Base-by-base conservation (phyloP, 1,284 basidiomycete species). In the Pseudozyma thailandica region DNA sequence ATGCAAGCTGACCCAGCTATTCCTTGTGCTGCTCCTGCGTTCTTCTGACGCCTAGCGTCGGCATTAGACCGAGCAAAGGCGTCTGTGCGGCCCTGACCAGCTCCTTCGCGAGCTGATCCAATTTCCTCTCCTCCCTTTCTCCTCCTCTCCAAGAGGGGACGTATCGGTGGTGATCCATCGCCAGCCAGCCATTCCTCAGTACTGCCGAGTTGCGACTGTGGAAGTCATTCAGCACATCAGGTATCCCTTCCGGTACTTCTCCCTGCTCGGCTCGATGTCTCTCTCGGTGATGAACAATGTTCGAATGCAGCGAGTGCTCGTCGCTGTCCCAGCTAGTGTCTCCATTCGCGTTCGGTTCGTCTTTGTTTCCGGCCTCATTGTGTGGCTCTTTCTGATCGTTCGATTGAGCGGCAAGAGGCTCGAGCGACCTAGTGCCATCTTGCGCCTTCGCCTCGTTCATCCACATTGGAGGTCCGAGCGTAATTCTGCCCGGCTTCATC, bases 101-200 rank as follows among this genome's bases (percentile, higher is more conserved):
- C 3, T 28, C 37, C 18, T 31, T 28, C 13, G 46, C 53, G 5
- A 42, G 44, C n/a, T 27, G 41, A 13, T 47, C 26, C 6, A 50
- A 27, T 13, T 27, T 30, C 9, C 23, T 13, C 3, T 18, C 27
- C 33, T 18, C n/a, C 9, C 30, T 26, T 23, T 12, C 9, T 3
- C 6, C 20, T 18, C 16, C n/a, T 20, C n/a, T 27, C 10, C 20
- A 15, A 12, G 3, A 18, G 6, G 37, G 38, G 12, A 18, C 16
- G 37, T 37, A 30, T 0, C 66, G 60, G 42, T 63, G 66, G 33
- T 70, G 66, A 23, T 25, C 41, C 28, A 65, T 23, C 6, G 61
- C 62, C 23, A 71, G 27, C 68, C 68, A 71, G 9, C 68, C 68
- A 25, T 71, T 71, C 3, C 61, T 47, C 18, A 65, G 31, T 5